phyloP scores from a whole-genome alignment of 2,329 filamentous ascomycete genomes.

The Hypoxylon sp. region DNA sequence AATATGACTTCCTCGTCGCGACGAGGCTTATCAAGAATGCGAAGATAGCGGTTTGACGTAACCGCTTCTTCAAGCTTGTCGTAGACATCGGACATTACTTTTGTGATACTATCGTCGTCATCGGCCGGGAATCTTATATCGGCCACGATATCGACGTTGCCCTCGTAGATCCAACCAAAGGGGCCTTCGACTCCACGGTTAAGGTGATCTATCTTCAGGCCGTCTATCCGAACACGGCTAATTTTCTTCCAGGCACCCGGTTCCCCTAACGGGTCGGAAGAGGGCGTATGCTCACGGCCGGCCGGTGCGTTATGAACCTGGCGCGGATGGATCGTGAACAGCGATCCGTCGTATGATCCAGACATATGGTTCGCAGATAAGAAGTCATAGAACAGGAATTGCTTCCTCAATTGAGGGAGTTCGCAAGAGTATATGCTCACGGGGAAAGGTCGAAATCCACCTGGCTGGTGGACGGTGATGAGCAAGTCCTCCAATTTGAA shows the following conservation, averaged over 20 bases:
- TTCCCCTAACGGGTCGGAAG: slow-evolving; percentile 73
- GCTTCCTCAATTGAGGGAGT: slow-evolving; percentile 90
- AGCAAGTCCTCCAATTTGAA: slow-evolving; percentile 97
- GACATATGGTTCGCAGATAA: slow-evolving; percentile 96
- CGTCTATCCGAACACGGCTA: slow-evolving; percentile 91
- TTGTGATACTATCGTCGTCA: slow-evolving; percentile 87
- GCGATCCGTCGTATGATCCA: slow-evolving; percentile 92
- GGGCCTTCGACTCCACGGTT: slow-evolving; percentile 94
- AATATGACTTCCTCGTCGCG: slow-evolving; percentile 47
- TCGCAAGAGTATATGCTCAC: slow-evolving; percentile 97
- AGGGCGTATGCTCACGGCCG: slow-evolving; percentile 68
- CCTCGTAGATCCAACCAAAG: slow-evolving; percentile 98
- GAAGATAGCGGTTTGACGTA: slow-evolving; percentile 78
- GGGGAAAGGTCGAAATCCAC: slow-evolving; percentile 92
- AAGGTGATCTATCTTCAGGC: slow-evolving; percentile 93
- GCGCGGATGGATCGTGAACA: slow-evolving; percentile 96
- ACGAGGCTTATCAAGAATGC: slow-evolving; percentile 68
- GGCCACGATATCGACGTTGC: slow-evolving; percentile 95
- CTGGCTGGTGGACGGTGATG: slow-evolving; percentile 91
- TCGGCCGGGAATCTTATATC: slow-evolving; percentile 96
- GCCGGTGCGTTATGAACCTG: slow-evolving; percentile 87
- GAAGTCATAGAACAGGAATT: slow-evolving; percentile 98
- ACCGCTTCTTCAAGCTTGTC: slow-evolving; percentile 95
- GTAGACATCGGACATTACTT: slow-evolving; percentile 97
- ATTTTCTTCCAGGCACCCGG: slow-evolving; percentile 93